Conservation (phyloP, 352 stramenopile species). For the Globisporangium megalacanthum region DNA sequence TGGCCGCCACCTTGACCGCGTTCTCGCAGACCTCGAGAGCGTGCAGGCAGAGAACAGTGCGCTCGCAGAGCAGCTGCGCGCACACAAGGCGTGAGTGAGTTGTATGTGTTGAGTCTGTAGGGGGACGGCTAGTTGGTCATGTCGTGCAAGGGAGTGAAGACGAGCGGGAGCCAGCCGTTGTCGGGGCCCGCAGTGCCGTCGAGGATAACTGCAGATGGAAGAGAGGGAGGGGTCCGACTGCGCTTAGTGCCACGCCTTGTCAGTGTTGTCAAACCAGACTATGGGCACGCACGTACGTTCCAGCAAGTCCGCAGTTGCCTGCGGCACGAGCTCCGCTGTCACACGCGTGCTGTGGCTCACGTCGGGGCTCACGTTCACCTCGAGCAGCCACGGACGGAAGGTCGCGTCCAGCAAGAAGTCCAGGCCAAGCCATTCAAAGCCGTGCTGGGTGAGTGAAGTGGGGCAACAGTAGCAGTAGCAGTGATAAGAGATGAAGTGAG, state of each 20-base stretch:
- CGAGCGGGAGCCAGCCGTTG: slow-evolving; percentile 10
- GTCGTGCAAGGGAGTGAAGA: slow-evolving; percentile 1
- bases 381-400: slow-evolving; percentile 61
- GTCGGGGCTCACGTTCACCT: slow-evolving; percentile 87
- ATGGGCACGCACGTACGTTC: slow-evolving; percentile 29
- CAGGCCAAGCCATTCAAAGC: slow-evolving; percentile 85
- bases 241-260: too few relatives aligned
- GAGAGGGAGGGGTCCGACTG: too few relatives aligned
- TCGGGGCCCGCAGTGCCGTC: background rate
- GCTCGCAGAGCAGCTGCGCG: slow-evolving; percentile 44
- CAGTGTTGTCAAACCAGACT: background rate
- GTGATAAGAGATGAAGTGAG: background rate
- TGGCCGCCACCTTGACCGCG: slow-evolving; percentile 59
- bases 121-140: too few relatives aligned
- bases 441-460: too few relatives aligned
- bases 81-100: slow-evolving; percentile 1
- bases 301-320: slow-evolving; percentile 43
- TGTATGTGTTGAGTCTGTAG: too few relatives aligned
- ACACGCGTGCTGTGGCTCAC: slow-evolving; percentile 72
- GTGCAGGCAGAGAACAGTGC: slow-evolving; percentile 65
- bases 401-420: slow-evolving; percentile 74
- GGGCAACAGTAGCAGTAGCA: background rate
- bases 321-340: slow-evolving; percentile 43
- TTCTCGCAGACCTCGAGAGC: slow-evolving; percentile 66
- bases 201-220: slow-evolving; percentile 4